Base-by-base conservation (phyloP, 306 rosid genomes). In the Acmispon strigosus region DNA sequence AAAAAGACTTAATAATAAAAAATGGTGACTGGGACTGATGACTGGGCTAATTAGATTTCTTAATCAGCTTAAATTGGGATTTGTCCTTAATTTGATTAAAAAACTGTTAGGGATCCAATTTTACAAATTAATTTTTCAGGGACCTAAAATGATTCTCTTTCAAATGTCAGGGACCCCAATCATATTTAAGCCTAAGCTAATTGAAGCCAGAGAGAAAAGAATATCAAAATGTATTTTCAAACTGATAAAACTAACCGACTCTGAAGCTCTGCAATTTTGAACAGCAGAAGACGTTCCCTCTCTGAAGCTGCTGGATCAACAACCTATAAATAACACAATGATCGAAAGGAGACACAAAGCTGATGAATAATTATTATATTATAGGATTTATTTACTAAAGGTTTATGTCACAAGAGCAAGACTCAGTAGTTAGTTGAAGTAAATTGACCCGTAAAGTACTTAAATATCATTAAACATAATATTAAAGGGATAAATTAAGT, bases 251-350 rank as follows among this genome's bases (percentile, higher is more conserved):
- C 88, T 54, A 44, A 88, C 97, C 86, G 78, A 56, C 84, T 62
- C 67, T 85, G 89, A 73, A 91, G 92, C 80, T 88, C 97, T 6
- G 88, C 78, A 80, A 88, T 68, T 79, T 78, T 83, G 70, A 71
- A 37, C 19, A 80, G 72, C 67, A 91, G 81, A 50, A 82, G 74
- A 39, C 84, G 90, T 56, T 91, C 97, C 88, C 88, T 86, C 74
- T 86, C 97, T 19, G 88, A 81, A 41, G 80, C 81, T 14, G 80
- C 56, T 18, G 80, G 15, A 48, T 91, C 96, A 62, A 72, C 96
- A 62, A 72, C 80, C 97, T 91, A 74, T 74, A 14, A 54, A 37
- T 34, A 59, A 57, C 70, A 63, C 75, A 60, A 43, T 64, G 15
- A 15, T 39, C 56, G 55, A 18, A 56, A 4, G 8, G 15, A 50